Conservation (phyloP, 1,284 basidiomycete genomes). For the Cryptococcus sp. region DNA sequence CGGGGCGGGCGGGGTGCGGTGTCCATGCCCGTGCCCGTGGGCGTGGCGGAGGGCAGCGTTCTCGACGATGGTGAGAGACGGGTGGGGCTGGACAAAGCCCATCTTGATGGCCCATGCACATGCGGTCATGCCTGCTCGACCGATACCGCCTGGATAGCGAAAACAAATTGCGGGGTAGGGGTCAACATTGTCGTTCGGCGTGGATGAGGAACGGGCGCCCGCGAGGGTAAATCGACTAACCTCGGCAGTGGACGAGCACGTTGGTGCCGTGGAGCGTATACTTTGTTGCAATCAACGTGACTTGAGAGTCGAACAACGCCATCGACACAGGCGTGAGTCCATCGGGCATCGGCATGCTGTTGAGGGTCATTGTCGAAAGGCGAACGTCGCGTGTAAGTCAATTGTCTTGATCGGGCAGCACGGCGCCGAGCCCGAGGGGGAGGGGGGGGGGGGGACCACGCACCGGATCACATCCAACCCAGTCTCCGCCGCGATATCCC, state of each 20-base stretch:
- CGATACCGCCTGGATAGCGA: constrained; percentile 62
- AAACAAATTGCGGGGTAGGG: not conserved
- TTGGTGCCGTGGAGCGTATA: constrained; percentile 74
- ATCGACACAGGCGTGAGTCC: constrained; percentile 75
- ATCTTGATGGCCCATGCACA: constrained; percentile 91
- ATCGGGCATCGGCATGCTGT: constrained; percentile 82
- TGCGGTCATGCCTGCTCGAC: constrained; percentile 87
- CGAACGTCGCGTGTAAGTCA: constrained; percentile 2
- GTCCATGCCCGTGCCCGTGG: not conserved
- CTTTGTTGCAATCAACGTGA: constrained; percentile 65
- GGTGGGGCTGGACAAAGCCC: constrained; percentile 60
- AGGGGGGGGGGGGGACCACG: constrained; percentile 15
- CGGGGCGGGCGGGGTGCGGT: not conserved
- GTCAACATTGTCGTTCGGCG: not conserved
- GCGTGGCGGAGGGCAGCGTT: constrained; percentile 16
- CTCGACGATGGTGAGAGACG: constrained; percentile 33
- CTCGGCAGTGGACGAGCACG: constrained; percentile 87
- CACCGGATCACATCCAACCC: constrained; percentile 72
- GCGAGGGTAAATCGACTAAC: constrained; percentile 46
- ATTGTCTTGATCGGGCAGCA: too few species aligned
- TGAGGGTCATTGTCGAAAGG: constrained; percentile 4
- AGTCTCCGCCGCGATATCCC: constrained; percentile 59
- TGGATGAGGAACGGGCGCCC: too few species aligned
- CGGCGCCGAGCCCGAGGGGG: not conserved
- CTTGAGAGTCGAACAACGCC: constrained; percentile 62